phyloP scores from a whole-genome alignment of 192 early-diverging fungal genomes.

The Podila epicladia region DNA sequence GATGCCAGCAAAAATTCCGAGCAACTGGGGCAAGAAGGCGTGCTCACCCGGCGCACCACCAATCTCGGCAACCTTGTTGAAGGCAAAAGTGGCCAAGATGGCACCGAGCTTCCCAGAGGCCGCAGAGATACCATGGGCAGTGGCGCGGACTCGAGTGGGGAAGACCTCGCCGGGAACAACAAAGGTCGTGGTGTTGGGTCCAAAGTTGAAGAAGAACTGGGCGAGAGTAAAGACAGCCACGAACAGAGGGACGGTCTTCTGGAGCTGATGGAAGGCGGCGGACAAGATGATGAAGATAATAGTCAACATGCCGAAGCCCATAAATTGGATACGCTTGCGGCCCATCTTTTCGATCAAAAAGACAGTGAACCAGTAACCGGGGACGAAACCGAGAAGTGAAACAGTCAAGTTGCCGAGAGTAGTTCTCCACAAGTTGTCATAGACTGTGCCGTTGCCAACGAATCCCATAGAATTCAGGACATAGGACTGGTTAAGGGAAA shows the following conservation, averaged over 20 bases:
- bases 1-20: conserved; percentile 54
- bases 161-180: conserved; percentile 71
- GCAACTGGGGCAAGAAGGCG: conserved; percentile 29
- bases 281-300: conserved; percentile 70
- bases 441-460: conserved; percentile 30
- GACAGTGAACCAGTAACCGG: conserved; percentile 95
- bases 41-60: conserved; percentile 30
- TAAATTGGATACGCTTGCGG: conserved; percentile 87
- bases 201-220: conserved; percentile 71
- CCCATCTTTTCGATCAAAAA: conserved; percentile 84
- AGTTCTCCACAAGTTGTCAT: conserved; percentile 61
- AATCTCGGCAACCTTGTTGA: conserved; percentile 41
- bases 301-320: conserved; percentile 77
- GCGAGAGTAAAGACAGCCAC: conserved; percentile 51
- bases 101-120: conserved; percentile 74
- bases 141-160: conserved; percentile 64
- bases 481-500: conserved; percentile 67
- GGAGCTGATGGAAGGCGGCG: conserved; percentile 30
- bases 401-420: conserved; percentile 90
- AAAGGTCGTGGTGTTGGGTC: conserved; percentile 78
- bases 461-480: conserved; percentile 76
- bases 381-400: conserved; percentile 80
- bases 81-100: conserved; percentile 62
- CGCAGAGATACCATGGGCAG: conserved; percentile 77
- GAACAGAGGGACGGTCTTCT: conserved; percentile 55